Evolutionary conservation across 2,329 filamentous ascomycete genomes (phyloP).

Genomic region (Trichoderma brevicompactum): DNA sequence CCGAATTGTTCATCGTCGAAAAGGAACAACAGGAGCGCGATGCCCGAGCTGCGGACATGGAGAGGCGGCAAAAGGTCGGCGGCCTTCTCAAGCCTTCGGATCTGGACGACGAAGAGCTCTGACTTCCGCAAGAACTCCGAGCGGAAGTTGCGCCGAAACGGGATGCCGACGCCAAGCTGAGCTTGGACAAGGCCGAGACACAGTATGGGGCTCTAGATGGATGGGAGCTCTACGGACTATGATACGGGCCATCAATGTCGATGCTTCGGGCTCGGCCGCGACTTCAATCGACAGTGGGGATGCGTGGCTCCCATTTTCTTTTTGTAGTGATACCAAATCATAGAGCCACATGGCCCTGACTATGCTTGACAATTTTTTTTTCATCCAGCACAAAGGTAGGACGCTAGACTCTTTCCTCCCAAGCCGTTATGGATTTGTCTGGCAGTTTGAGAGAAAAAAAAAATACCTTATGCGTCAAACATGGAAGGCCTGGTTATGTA

Average conservation of each 20-base stretch:
- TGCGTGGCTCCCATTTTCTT: conserved; percentile 27
- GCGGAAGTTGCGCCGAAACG: conserved; percentile 59
- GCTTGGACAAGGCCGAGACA: conserved; percentile 37
- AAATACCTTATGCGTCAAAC: conserved; percentile 7
- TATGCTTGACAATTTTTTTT: conserved; percentile 23
- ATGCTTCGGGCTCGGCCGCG: neutral
- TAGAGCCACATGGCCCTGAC: conserved; percentile 32
- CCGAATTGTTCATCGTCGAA: conserved; percentile 91
- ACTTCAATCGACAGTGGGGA: neutral
- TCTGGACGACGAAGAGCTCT: conserved; percentile 87
- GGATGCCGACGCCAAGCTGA: conserved; percentile 30
- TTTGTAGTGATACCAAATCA: conserved; percentile 36
- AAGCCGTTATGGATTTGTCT: conserved; percentile 14
- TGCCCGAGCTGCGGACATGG: conserved; percentile 84
- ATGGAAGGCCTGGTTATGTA: conserved; percentile 25
- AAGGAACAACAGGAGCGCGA: conserved; percentile 90
- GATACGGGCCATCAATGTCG: conserved; percentile 19
- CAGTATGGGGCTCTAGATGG: conserved; percentile 52
- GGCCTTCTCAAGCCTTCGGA: conserved; percentile 97
- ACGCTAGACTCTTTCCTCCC: conserved; percentile 14
- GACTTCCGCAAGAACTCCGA: conserved; percentile 74
- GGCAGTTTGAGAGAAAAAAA: conserved; percentile 10
- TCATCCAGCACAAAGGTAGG: conserved; percentile 14
- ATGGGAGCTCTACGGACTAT: conserved; percentile 70
- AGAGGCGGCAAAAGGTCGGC: conserved; percentile 91